Conservation (phyloP, 1,139 yeast genomes). For the Hyphopichia burtonii region DNA sequence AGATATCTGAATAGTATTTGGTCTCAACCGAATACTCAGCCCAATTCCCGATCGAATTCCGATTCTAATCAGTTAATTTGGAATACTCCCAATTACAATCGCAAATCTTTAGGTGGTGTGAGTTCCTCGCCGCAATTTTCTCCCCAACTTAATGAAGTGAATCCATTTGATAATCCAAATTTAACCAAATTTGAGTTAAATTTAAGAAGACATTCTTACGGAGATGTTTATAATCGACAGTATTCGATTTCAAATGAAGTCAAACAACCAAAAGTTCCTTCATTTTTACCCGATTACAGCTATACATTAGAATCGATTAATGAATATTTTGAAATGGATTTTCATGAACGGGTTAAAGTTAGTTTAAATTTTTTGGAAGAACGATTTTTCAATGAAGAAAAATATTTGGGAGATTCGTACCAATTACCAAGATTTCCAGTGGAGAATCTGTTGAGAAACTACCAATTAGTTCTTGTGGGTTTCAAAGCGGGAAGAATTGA, state of each 20-base stretch:
- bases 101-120: neutral
- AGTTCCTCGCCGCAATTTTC: slow-evolving; percentile 7
- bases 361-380: slow-evolving; percentile 23
- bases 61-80: neutral
- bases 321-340: slow-evolving; percentile 39
- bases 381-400: slow-evolving; percentile 26
- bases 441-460: slow-evolving; percentile 31
- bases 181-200: slow-evolving; percentile 10
- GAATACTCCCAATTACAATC: neutral
- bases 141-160: slow-evolving; percentile 7
- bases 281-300: slow-evolving; percentile 2
- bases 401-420: slow-evolving; percentile 29
- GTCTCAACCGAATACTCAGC: neutral
- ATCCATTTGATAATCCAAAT: slow-evolving; percentile 6
- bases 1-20: slow-evolving; percentile 7
- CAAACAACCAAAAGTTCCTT: slow-evolving; percentile 3
- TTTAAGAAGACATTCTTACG: slow-evolving; percentile 26
- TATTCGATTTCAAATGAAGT: neutral
- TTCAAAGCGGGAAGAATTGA: slow-evolving; percentile 88
- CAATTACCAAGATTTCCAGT: slow-evolving; percentile 45
- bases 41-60: neutral
- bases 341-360: slow-evolving; percentile 43
- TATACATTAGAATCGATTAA: slow-evolving; percentile 22
- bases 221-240: slow-evolving; percentile 16
- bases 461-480: slow-evolving; percentile 61